Conservation (phyloP, 2,329 filamentous ascomycete species). For the Microcyclospora pomicola region DNA sequence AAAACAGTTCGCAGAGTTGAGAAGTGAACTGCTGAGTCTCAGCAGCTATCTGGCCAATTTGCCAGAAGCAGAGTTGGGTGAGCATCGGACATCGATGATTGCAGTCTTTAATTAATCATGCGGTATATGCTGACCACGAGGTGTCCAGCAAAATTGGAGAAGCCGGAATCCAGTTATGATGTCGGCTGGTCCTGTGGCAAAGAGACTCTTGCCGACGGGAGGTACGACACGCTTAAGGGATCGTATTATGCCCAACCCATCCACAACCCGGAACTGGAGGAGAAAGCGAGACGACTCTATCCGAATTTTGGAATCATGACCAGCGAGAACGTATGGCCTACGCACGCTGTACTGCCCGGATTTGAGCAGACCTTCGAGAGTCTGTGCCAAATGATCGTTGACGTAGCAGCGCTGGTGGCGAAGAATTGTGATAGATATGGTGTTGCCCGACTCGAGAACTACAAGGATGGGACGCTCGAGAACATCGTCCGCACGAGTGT, state of each 20-base stretch:
- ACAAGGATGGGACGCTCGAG: conserved; percentile 68
- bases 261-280: conserved; percentile 49
- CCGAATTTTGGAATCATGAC: conserved; percentile 80
- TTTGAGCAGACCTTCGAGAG: conserved; percentile 61
- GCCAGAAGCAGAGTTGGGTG: conserved; percentile 56
- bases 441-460: conserved; percentile 60
- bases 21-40: conserved; percentile 65
- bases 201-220: conserved; percentile 64
- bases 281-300: conserved; percentile 37
- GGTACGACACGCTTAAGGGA: conserved; percentile 67
- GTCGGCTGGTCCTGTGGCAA: conserved; percentile 70
- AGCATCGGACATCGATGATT: not conserved
- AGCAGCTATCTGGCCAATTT: conserved; percentile 81
- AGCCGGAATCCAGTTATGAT: conserved; percentile 42
- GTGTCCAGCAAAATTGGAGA: conserved; percentile 31
- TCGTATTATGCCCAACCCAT: conserved; percentile 62
- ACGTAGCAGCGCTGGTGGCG: conserved; percentile 77
- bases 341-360: conserved; percentile 52
- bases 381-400: conserved; percentile 74
- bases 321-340: conserved; percentile 79
- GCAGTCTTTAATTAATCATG: no score
- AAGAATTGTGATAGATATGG: conserved; percentile 83
- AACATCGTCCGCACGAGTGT: conserved; percentile 71
- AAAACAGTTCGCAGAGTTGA: conserved; percentile 52
- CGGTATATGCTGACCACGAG: no score